Evolutionary conservation across 2,329 filamentous ascomycete species (phyloP), one percentile per base, ranked within the genome.

Genomic region (Xylariomycetidae sp.): DNA sequence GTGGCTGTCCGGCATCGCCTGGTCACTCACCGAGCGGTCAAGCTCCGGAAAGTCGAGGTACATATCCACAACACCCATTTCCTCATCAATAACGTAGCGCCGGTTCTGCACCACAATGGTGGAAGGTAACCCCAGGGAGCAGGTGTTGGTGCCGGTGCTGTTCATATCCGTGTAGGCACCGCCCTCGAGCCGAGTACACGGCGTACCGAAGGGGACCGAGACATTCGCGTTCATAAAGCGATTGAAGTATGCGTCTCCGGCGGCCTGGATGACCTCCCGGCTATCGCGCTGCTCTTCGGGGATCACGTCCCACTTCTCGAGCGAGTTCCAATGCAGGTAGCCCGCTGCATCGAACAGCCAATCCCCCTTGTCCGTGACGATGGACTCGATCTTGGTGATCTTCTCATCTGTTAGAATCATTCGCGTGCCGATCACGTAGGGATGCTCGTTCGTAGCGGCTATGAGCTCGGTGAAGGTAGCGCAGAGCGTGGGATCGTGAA

Each of bases 391-490:
- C 29, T 40, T 34, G 11, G 43, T 40, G 27, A 54, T 51, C 31
- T 46, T 44, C 19, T 51, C 42, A 12, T 30, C 33, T 17, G 43
- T 41, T 40, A 54, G 46, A 13, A 53, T 27, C 18, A 58, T 55
- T 9, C 54, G 49, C 27, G 56, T 58, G 17, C 52, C 51, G 22
- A 54, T 55, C 8, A 56, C 57, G 28, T 57, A 60, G n/a, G 57
- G 58, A 14, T 58, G 52, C 3, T 46, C 38, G 13, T 54, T 46
- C 13, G 40, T 47, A 11, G 54, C 48, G 16, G 49, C 47, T 37
- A 63, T 57, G 33, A 69, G 53, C 43, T 66, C 62, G 14, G 66
- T 64, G 38, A 62, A 62, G 22, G 64, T 62, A 13, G 61, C 54
- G 42, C 60, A 63, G 17, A 40, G 41, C 12, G 46, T 46, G 4